phyloP scores from a whole-genome alignment of 768 basidiomycete genomes.

The Tricholomella constricta region DNA sequence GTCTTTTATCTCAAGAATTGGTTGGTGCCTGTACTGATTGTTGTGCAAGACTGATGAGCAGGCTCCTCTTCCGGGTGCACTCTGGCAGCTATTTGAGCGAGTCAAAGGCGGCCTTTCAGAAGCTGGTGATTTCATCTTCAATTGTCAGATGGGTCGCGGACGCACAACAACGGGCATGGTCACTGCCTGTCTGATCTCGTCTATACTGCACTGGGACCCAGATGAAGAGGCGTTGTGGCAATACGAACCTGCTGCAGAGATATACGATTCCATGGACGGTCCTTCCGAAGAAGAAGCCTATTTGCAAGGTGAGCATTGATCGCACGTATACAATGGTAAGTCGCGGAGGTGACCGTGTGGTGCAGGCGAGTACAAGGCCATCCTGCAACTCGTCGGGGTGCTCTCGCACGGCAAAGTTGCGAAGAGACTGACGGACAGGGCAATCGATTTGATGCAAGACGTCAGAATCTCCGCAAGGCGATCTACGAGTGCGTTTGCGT shows the following conservation, averaged over 20 bases:
- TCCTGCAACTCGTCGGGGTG: slow-evolving; percentile 90
- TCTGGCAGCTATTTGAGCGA: slow-evolving; percentile 76
- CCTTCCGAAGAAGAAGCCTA: slow-evolving; percentile 89
- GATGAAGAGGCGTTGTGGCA: slow-evolving; percentile 41
- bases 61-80: slow-evolving; percentile 87
- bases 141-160: slow-evolving; percentile 95
- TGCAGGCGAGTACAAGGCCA: slow-evolving; percentile 96
- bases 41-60: slow-evolving; percentile 88
- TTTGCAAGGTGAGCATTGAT: slow-evolving; percentile 61
- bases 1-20: slow-evolving; percentile 25
- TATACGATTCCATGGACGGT: slow-evolving; percentile 76
- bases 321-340: neutral
- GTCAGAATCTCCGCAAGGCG: slow-evolving; percentile 97
- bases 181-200: slow-evolving; percentile 83
- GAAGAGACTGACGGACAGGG: slow-evolving; percentile 85
- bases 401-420: slow-evolving; percentile 91
- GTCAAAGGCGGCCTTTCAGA: slow-evolving; percentile 58
- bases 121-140: slow-evolving; percentile 85
- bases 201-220: slow-evolving; percentile 60
- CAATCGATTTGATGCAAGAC: slow-evolving; percentile 91
- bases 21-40: slow-evolving; percentile 4
- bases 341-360: neutral
- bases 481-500: slow-evolving; percentile 78
- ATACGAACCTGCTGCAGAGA: slow-evolving; percentile 36
- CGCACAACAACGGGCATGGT: slow-evolving; percentile 98